A percentile compares a stretch with the other conserved stretches of the same genome.
Evolutionary conservation across 2,329 filamentous ascomycete genomes (phyloP).

Genomic region (Hymenoscyphus linearis): DNA sequence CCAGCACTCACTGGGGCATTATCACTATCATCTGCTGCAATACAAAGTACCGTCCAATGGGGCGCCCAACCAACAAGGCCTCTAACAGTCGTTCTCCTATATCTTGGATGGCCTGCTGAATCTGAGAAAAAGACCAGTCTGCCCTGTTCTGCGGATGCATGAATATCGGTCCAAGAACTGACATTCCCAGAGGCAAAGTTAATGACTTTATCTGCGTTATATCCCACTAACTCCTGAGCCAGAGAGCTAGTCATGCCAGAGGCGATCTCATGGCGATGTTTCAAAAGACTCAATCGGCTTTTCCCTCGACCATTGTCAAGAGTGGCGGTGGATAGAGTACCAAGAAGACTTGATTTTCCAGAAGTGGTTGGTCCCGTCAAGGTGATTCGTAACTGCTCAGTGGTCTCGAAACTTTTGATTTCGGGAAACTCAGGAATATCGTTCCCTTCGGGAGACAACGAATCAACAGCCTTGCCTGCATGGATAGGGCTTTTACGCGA

Average conservation of each 20-base stretch:
- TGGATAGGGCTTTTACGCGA: background rate
- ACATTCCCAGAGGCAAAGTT: conserved; percentile 86
- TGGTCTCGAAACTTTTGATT: conserved; percentile 10
- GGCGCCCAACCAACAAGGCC: conserved; percentile 94
- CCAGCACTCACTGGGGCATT: conserved; percentile 28
- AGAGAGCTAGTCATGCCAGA: conserved; percentile 93
- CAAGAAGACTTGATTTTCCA: conserved; percentile 87
- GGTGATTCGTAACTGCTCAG: conserved; percentile 76
- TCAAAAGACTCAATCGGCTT: conserved; percentile 80
- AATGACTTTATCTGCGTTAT: conserved; percentile 56
- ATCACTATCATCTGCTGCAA: conserved; percentile 71
- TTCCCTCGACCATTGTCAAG: conserved; percentile 90
- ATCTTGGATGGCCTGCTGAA: conserved; percentile 85
- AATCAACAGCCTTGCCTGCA: background rate
- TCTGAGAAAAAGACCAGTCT: conserved; percentile 86
- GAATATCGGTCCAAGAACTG: conserved; percentile 91
- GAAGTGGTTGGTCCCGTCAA: conserved; percentile 85
- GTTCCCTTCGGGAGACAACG: background rate
- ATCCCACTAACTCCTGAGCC: conserved; percentile 88
- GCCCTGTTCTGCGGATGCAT: conserved; percentile 67
- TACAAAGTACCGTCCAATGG: conserved; percentile 86
- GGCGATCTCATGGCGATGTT: conserved; percentile 86
- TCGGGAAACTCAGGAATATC: background rate
- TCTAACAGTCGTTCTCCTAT: conserved; percentile 80
- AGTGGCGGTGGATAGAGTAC: conserved; percentile 79